Evolutionary conservation across 2,329 filamentous ascomycete genomes (phyloP).

Genomic region (Colletotrichum spinosum): DNA sequence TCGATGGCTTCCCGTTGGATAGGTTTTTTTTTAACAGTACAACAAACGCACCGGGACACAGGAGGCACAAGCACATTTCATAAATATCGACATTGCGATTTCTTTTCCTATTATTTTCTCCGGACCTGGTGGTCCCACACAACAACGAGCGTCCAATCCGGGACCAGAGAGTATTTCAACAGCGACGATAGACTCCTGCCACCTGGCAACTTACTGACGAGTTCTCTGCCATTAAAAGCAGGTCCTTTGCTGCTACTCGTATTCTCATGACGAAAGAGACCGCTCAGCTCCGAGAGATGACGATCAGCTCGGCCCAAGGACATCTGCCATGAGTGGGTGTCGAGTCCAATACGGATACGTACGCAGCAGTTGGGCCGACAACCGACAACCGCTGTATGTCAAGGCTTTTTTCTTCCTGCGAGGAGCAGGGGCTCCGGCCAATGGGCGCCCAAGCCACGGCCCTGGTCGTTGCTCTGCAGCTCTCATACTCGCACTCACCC

Average conservation of each 20-base stretch:
- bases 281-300: no score
- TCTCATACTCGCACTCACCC: neutral
- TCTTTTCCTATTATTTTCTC: slow-evolving; percentile 33
- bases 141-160: no score
- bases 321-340: no score
- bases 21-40: neutral
- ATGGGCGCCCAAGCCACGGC: slow-evolving; percentile 13
- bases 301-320: no score
- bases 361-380: neutral
- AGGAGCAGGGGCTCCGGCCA: slow-evolving; percentile 8
- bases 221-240: no score
- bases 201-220: no score
- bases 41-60: no score
- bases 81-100: slow-evolving; percentile 7
- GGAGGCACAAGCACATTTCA: neutral
- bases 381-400: neutral
- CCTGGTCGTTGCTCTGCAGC: slow-evolving; percentile 12
- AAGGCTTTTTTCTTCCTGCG: neutral
- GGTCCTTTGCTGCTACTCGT: no score
- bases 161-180: no score
- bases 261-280: no score
- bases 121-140: slow-evolving; percentile 15
- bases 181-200: no score
- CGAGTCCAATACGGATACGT: no score
- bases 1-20: slow-evolving; percentile 6